A percentile compares a stretch with the other conserved stretches of the same genome.
Evolutionary conservation across 371 early-diverging fungal species (phyloP).

Genomic region (Mortierella sp.): DNA sequence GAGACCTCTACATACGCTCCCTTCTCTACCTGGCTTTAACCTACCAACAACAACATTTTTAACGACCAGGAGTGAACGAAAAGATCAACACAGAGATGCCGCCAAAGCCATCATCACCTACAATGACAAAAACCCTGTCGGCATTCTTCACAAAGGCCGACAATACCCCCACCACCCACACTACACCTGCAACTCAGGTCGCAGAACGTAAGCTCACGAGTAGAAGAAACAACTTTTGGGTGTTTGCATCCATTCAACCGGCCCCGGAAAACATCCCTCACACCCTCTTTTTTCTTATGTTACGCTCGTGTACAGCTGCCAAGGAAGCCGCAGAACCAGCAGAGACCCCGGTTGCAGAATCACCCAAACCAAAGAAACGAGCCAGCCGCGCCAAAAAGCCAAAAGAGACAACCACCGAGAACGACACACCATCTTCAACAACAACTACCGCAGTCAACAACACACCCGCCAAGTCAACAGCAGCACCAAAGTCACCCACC

Average conservation of each 20-base stretch:
- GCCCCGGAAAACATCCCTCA: neutral
- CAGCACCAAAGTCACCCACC: neutral
- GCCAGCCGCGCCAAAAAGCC: slow-evolving; percentile 15
- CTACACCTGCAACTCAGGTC: neutral
- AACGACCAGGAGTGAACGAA: neutral
- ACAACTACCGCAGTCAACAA: neutral
- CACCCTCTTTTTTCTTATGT: neutral
- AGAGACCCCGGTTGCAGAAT: slow-evolving; percentile 5
- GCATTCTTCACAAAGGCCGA: slow-evolving; percentile 14
- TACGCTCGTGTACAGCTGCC: neutral
- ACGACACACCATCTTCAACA: slow-evolving; percentile 1
- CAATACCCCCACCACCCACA: neutral
- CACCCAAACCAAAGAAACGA: slow-evolving; percentile 24
- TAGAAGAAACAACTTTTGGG: too few species aligned
- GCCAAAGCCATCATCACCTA: slow-evolving; percentile 20
- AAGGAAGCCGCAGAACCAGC: neutral
- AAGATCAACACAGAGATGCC: slow-evolving; percentile 17
- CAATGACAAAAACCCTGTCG: slow-evolving; percentile 14
- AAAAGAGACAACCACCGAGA: slow-evolving; percentile 14
- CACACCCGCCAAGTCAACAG: neutral
- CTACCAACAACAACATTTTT: neutral
- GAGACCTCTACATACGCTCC: neutral
- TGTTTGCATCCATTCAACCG: neutral
- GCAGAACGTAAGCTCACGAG: slow-evolving; percentile 4
- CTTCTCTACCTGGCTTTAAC: neutral